A percentile compares a stretch with the other conserved stretches of the same genome.
Evolutionary conservation across 352 stramenopile genomes (phyloP).

Genomic region (Blastocystis sp.): DNA sequence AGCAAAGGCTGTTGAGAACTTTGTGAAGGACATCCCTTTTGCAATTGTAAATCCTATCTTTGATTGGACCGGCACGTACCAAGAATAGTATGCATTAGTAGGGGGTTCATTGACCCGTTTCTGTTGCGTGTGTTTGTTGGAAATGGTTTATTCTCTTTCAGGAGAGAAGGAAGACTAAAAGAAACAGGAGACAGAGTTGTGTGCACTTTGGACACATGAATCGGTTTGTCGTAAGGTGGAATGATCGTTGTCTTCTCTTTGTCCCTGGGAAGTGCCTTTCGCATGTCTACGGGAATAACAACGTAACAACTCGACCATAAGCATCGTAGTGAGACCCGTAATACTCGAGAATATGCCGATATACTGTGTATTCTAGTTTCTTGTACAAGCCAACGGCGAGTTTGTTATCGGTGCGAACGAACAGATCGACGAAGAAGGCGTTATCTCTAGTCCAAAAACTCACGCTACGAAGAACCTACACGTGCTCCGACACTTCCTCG

Average conservation of each 20-base stretch:
- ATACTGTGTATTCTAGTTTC: conserved; percentile 48
- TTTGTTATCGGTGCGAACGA: conserved; percentile 42
- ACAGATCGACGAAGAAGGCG: conserved; percentile 54
- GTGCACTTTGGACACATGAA: conserved; percentile 44
- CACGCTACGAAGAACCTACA: not conserved
- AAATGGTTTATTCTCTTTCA: too few species aligned
- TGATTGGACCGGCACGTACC: conserved; percentile 45
- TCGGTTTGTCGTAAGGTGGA: conserved; percentile 40
- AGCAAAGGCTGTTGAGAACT: conserved; percentile 45
- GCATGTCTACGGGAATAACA: conserved; percentile 8
- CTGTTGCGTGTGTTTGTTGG: conserved; percentile 3
- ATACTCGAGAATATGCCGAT: conserved; percentile 50
- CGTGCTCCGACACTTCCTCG: conserved; percentile 27
- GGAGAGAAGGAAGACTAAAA: too few species aligned
- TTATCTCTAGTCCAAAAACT: conserved; percentile 25
- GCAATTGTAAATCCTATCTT: conserved; percentile 51
- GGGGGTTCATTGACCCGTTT: not conserved
- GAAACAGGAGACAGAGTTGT: conserved; percentile 38
- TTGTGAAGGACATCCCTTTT: conserved; percentile 49
- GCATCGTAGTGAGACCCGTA: conserved; percentile 33
- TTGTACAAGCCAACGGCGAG: conserved; percentile 36
- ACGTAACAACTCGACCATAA: not conserved
- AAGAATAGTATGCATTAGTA: conserved; percentile 13
- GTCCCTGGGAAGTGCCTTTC: conserved; percentile 39
- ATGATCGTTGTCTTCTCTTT: conserved; percentile 42